Conservation (phyloP, 805 yeast species). For the Ogataea degrootiae region DNA sequence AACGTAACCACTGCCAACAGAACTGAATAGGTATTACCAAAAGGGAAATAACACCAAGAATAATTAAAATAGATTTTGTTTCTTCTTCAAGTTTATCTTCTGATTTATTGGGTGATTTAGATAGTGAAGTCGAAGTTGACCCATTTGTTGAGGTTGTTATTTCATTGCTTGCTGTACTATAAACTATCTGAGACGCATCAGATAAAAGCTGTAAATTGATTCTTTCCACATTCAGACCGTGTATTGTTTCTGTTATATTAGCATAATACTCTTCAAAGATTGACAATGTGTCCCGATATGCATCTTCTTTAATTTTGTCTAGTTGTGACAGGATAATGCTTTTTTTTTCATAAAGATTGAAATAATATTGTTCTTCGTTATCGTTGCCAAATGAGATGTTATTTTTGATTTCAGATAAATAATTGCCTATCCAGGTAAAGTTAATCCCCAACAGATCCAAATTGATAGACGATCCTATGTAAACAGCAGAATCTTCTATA, state of each 20-base stretch:
- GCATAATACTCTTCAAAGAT: no score
- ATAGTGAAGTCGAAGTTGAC: not conserved
- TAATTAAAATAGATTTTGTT: not conserved
- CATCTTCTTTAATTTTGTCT: not conserved
- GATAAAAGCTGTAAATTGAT: no score
- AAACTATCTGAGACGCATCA: no score
- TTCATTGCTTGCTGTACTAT: no score
- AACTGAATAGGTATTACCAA: constrained; percentile 4
- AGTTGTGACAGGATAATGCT: not conserved
- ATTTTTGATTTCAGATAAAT: not conserved
- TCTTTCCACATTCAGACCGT: no score
- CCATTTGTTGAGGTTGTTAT: no score
- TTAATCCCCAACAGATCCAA: constrained; percentile 9
- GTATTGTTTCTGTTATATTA: no score
- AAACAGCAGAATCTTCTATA: constrained; percentile 12
- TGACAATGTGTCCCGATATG: not conserved
- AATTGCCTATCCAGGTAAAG: constrained; percentile 13
- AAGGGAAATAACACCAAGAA: not conserved
- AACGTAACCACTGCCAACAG: constrained; percentile 13
- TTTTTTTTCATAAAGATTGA: constrained; percentile 1
- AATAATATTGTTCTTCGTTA: constrained; percentile 2
- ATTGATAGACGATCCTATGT: constrained; percentile 8
- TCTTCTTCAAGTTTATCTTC: not conserved
- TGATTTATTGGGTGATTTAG: not conserved
- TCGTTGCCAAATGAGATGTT: not conserved